Evolutionary conservation across 148 eudicot species (phyloP), one percentile per base, ranked within the genome.

Genomic region (Tetragonia tetragonoides): DNA sequence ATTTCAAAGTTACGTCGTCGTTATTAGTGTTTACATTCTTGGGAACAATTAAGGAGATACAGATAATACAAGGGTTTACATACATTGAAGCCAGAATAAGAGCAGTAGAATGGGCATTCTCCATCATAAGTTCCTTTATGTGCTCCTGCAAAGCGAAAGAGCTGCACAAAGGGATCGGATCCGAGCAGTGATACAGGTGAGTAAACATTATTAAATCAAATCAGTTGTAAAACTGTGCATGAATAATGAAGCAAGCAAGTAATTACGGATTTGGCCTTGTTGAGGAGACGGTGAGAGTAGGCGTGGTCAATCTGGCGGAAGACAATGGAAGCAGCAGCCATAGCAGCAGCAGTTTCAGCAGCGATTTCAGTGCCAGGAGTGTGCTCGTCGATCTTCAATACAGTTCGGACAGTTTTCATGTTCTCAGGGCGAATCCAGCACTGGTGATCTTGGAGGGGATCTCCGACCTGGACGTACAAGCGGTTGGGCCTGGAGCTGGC

Each of bases 101-200:
- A 90, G 83, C 98, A 94, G 70, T 94, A 94, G 87, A 90, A 94
- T 56, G 97, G 98, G 83, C 98, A 94, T 78, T 89, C 92, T 70
- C 98, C 97, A 49, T 88, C 91, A 23, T 66, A 92, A 73, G 93
- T 89, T 82, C 92, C 97, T 81, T 78, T 80, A 64, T 88, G 74
- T 1, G 73, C 66, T 75, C 81, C 82, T 39, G 97, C 95, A 75
- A 94, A 92, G 23, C 73, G 49, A 74, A 90, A 94, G 42, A 94
- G 88, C 97, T 93, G 89, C 81, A 82, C 10, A 4, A 3, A 34
- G 38, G 39, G 20, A 64, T 11, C 24, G 6, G 66, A 6, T 28
- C 23, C 38, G 44, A 23, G 63, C 40, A 57, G 18, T 37, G 3
- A 16, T 24, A 39, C 5, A 21, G 14, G 23, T 39, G 23, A 5